Percentiles rank a stretch among this genome's conserved stretches.
These are phyloP conservation scores for Jatropha curcas DNA, from an alignment of 345 rosid species.

Conservation along the genomic window DNA sequence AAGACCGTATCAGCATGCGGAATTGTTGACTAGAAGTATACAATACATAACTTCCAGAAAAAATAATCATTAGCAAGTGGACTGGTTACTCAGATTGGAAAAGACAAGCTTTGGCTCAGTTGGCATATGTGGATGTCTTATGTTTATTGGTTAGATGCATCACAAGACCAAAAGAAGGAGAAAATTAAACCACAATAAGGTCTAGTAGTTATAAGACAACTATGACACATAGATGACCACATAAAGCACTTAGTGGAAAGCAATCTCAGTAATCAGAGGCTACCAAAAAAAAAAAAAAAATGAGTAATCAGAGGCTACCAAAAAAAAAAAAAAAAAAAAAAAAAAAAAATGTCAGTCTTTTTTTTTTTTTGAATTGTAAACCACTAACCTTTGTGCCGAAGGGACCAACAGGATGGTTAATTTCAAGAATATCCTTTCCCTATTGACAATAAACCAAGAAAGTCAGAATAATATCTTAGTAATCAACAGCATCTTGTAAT, in stretches of 20 bases:
- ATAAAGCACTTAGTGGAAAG: neutral
- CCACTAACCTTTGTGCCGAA: slow-evolving; percentile 87
- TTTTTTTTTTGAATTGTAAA: neutral
- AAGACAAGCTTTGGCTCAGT: neutral
- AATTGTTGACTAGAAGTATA: too few species aligned
- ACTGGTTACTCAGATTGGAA: neutral
- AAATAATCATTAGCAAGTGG: too few species aligned
- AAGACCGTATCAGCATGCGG: too few species aligned
- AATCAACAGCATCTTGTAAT: neutral
- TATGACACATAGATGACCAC: neutral
- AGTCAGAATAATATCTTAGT: neutral
- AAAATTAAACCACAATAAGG: too few species aligned
- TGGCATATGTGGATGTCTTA: too few species aligned
- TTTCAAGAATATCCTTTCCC: slow-evolving; percentile 76
- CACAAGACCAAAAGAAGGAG: too few species aligned
- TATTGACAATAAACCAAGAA: slow-evolving; percentile 25
- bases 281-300: neutral
- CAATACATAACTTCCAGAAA: too few species aligned
- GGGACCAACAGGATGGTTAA: slow-evolving; percentile 73
- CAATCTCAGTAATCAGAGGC: neutral
- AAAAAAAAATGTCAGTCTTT: too few species aligned
- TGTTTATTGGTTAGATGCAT: too few species aligned
- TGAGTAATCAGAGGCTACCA: too few species aligned
- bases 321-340: too few species aligned
- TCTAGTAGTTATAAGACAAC: too few species aligned